phyloP scores from a whole-genome alignment of 768 basidiomycete species.

The Pleurotus tuber-regium region DNA sequence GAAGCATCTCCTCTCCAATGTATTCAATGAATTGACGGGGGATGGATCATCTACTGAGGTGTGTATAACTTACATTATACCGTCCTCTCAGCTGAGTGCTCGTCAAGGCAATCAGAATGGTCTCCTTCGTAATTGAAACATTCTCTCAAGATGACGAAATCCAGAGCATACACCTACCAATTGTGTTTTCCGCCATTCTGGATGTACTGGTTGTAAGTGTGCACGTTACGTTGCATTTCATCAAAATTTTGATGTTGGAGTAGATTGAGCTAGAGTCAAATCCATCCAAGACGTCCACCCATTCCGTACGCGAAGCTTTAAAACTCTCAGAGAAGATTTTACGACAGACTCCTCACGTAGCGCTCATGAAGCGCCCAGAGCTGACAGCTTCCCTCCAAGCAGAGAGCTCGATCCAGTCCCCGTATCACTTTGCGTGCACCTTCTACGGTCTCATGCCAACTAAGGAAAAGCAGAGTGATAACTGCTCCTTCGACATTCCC shows the following conservation, averaged over 20 bases:
- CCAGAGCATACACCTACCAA: slow-evolving; percentile 73
- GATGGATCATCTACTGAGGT: slow-evolving; percentile 49
- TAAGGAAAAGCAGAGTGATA: slow-evolving; percentile 8
- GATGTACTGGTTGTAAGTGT: slow-evolving; percentile 60
- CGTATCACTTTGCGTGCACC: slow-evolving; percentile 55
- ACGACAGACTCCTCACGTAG: slow-evolving; percentile 45
- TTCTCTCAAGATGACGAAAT: slow-evolving; percentile 88
- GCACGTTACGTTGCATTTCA: too few species aligned
- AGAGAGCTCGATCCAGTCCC: slow-evolving; percentile 28
- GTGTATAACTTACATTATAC: too few species aligned
- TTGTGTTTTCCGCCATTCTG: slow-evolving; percentile 68
- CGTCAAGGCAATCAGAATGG: slow-evolving; percentile 63
- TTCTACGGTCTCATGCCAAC: slow-evolving; percentile 54
- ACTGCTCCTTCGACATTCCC: slow-evolving; percentile 38
- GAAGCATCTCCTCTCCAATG: slow-evolving; percentile 63
- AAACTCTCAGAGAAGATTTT: slow-evolving; percentile 54
- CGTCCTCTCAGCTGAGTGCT: too few species aligned
- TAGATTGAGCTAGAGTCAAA: slow-evolving; percentile 6
- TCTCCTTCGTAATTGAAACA: slow-evolving; percentile 67
- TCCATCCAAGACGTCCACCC: slow-evolving; percentile 26
- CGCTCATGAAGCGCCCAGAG: slow-evolving; percentile 50
- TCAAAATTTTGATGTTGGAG: too few species aligned
- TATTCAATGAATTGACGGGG: slow-evolving; percentile 54
- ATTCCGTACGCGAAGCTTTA: slow-evolving; percentile 39
- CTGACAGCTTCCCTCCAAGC: slow-evolving; percentile 34